Evolutionary conservation across 2,329 filamentous ascomycete genomes (phyloP), one percentile per base, ranked within the genome.

Genomic region (Onygenales sp.): DNA sequence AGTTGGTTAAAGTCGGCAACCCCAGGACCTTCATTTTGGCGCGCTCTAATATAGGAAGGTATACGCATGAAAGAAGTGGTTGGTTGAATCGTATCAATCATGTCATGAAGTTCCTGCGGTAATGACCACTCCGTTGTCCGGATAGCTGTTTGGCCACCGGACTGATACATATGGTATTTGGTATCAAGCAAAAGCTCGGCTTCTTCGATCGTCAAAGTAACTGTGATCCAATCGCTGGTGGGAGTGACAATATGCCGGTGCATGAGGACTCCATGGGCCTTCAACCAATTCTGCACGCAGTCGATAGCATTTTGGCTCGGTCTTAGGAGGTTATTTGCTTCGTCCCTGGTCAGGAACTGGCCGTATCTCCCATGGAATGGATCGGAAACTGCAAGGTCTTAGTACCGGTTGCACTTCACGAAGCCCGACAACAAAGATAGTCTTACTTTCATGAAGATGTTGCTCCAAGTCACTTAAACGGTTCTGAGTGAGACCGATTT

Each of bases 101-200:
- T 33, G 44, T 47, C 44, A 31, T 47, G 44, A 6, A 47, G 44
- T 31, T 17, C 27, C 17, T 47, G 44, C 2, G 44, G 44, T 17
- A 47, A 17, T 47, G 44, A 47, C 44, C 44, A 47, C 44, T 47
- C 44, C 31, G 17, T 47, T 36, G 44, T n/a, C 11, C 44, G 44
- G 21, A n/a, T n/a, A 14, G 44, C 44, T 3, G 44, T 33, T 33
- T 36, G 32, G 7, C 36, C 13, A 31, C 32, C 44, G 21, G 14
- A 47, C 36, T 33, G 14, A 9, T 47, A 47, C 17, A 10, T 47
- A 34, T 9, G 17, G 36, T 47, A 47, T 34, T 36, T 47, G 32
- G 44, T 47, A 14, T 34, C 44, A 47, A 47, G 44, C 17, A 47
- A 31, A 36, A 27, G 44, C 44, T 47, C 44, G n/a, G 44, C 44